Evolutionary conservation across 805 yeast species (phyloP), one percentile per base, ranked within the genome.

Genomic region (Metschnikowia lachancei): DNA sequence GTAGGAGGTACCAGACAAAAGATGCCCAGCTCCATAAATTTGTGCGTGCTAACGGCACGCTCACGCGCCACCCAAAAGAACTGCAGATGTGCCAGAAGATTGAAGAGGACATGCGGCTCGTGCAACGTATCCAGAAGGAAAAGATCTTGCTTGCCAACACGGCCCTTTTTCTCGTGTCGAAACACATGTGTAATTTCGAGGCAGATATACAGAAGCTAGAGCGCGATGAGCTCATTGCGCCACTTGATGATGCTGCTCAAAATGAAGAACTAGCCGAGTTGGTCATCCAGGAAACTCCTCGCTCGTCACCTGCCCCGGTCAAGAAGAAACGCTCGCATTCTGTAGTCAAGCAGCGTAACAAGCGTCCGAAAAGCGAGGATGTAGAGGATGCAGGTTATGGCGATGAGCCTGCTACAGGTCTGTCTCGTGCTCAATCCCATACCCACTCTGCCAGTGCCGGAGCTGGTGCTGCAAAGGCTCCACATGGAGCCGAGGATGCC

Each of bases 21-120:
- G 98, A 92, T 59, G 72, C 78, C n/a, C 87, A 83, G 52, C 68
- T 92, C 44, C 96, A 87, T 60, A 90, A 89, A 62, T 84, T 80
- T 62, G 86, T 90, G 50, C 81, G 84, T 53, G 83, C 86, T 40
- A 82, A 87, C 65, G 97, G 97, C 1, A 84, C 96, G 1, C 66
- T 85, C 36, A 77, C 84, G 1, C 86, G 82, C 52, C 85, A 85
- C 63, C 94, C 97, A 1, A 85, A 88, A 53, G 99, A 92, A 60
- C 79, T 72, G 38, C 82, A 76, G 50, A 58, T 85, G 3, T 78
- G 79, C 55, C 74, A 78, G 22, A 83, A 83, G 56, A 85, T 91
- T 7, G 76, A 78, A 37, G 85, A 83, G 36, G 92, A 85, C 46
- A 79, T 83, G 69, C 75, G 74, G 31, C 67, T 72, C 38, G 82